These are phyloP conservation scores for Gracilaria caudata DNA, from an alignment of 23 red algal species.

Conservation along the genomic window DNA sequence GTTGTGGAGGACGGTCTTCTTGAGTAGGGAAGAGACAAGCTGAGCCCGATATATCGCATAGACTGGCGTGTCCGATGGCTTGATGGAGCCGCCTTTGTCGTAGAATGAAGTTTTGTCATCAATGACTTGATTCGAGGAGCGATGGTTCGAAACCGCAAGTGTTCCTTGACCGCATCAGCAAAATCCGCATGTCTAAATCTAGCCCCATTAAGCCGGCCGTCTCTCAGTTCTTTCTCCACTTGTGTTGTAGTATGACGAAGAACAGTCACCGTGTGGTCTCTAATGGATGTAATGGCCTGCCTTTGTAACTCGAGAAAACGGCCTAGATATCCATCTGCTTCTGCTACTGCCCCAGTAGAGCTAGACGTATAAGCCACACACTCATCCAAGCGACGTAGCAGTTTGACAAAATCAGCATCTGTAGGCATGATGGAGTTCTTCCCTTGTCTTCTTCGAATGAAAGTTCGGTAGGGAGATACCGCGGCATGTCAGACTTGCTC, in stretches of 20 bases:
- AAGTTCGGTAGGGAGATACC: not conserved
- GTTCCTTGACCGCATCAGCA: slow-evolving; percentile 74
- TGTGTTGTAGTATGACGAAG: slow-evolving; percentile 45
- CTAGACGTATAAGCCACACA: slow-evolving; percentile 84
- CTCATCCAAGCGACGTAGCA: slow-evolving; percentile 83
- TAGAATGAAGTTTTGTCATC: slow-evolving; percentile 72
- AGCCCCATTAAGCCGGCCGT: slow-evolving; percentile 49
- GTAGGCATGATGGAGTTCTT: slow-evolving; percentile 51
- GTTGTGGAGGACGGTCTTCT: slow-evolving; percentile 15
- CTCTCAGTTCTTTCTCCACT: slow-evolving; percentile 57
- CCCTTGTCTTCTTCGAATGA: slow-evolving; percentile 24
- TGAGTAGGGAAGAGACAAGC: not conserved
- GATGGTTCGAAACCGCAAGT: slow-evolving; percentile 82
- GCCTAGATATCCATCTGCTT: slow-evolving; percentile 85
- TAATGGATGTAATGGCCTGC: slow-evolving; percentile 64
- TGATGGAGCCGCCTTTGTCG: slow-evolving; percentile 5
- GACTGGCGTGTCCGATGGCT: not conserved
- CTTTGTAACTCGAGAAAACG: slow-evolving; percentile 84
- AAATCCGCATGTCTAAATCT: slow-evolving; percentile 78
- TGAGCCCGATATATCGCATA: slow-evolving; percentile 1
- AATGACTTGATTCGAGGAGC: slow-evolving; percentile 74
- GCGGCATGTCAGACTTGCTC: not conserved
- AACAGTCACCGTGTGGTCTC: slow-evolving; percentile 68
- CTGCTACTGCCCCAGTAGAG: slow-evolving; percentile 73
- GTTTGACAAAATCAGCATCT: slow-evolving; percentile 74